Conservation (phyloP, 2,329 filamentous ascomycete species). For the Botrytis sinoallii region DNA sequence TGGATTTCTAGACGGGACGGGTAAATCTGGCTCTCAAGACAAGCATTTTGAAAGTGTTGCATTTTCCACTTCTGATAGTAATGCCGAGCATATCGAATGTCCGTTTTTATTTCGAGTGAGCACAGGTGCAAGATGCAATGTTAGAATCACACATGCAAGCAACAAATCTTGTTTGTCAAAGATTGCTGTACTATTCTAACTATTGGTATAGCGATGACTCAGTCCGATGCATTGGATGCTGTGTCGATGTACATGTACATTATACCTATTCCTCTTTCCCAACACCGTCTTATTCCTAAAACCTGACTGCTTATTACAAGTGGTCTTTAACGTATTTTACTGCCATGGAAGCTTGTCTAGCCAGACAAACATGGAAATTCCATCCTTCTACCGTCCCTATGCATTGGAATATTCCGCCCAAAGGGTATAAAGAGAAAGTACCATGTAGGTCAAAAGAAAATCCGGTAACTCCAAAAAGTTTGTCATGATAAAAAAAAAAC, state of each 20-base stretch:
- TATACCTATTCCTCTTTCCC: neutral
- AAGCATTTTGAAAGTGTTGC: neutral
- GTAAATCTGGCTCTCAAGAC: neutral
- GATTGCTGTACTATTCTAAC: neutral
- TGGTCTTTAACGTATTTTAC: conserved; percentile 10
- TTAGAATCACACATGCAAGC: neutral
- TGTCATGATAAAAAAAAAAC: neutral
- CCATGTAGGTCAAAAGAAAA: neutral
- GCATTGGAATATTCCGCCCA: neutral
- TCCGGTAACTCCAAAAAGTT: neutral
- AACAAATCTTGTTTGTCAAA: neutral
- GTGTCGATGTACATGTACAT: neutral
- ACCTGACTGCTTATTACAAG: neutral
- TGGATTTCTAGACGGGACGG: neutral
- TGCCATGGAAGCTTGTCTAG: neutral
- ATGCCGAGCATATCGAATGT: neutral
- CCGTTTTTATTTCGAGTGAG: neutral
- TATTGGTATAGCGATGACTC: neutral
- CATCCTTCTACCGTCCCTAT: conserved; percentile 13
- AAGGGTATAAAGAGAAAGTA: conserved; percentile 14
- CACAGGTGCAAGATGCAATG: neutral
- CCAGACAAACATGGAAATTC: neutral
- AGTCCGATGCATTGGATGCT: neutral
- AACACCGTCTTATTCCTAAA: neutral
- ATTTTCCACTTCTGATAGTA: neutral